Percentiles rank a stretch among this genome's conserved stretches.
These are phyloP conservation scores for Teunomyces panamensis DNA, from an alignment of 805 yeast genomes.

Conservation along the genomic window DNA sequence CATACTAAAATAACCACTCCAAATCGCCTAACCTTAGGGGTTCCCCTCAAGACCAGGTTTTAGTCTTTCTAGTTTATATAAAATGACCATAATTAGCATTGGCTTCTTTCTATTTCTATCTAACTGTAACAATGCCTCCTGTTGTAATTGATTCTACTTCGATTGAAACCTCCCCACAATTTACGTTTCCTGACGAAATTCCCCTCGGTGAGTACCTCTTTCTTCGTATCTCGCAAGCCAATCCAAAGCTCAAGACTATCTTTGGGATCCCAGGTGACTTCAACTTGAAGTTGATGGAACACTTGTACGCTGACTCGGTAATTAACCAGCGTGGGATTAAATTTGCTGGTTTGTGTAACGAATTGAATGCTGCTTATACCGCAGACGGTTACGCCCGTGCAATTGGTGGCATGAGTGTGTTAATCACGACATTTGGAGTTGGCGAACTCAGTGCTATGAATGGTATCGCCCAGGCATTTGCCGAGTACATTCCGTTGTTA, in stretches of 20 bases:
- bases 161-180: background rate
- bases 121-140: background rate
- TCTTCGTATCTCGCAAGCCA: conserved; percentile 51
- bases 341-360: conserved; percentile 88
- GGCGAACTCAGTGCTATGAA: conserved; percentile 85
- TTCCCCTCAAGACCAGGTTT: background rate
- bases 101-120: too few relatives aligned
- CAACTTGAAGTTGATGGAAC: conserved; percentile 65
- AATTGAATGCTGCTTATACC: conserved; percentile 83
- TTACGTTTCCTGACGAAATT: conserved; percentile 14
- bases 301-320: conserved; percentile 48
- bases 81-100: background rate
- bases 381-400: conserved; percentile 85
- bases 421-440: conserved; percentile 78
- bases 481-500: conserved; percentile 75
- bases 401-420: conserved; percentile 58
- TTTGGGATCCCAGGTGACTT: conserved; percentile 84
- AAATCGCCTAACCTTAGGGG: too few relatives aligned
- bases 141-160: background rate
- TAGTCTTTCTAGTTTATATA: background rate
- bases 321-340: conserved; percentile 37
- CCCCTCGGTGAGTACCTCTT: conserved; percentile 69
- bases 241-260: conserved; percentile 48
- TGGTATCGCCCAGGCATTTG: conserved; percentile 78
- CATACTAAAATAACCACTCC: too few relatives aligned